Evolutionary conservation across 2,329 filamentous ascomycete species (phyloP).

Genomic region (Fusarium pininemorale): DNA sequence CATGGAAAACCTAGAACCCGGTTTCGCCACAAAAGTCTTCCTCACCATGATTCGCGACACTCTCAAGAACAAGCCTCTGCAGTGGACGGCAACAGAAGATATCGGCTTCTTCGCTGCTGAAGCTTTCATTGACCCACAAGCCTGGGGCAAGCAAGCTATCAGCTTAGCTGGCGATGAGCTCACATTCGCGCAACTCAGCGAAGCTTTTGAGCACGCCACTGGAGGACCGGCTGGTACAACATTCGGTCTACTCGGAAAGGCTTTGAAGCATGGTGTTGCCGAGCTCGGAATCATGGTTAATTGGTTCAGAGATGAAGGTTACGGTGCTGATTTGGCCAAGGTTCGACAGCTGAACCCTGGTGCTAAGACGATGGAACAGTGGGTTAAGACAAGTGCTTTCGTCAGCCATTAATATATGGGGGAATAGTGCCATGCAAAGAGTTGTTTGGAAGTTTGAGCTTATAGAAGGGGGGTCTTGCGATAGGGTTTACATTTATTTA

Average conservation of each 20-base stretch:
- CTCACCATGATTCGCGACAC: conserved; percentile 43
- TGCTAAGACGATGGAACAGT: conserved; percentile 18
- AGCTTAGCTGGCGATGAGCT: conserved; percentile 19
- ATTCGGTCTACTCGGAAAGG: conserved; percentile 16
- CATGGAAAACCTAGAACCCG: conserved; percentile 51
- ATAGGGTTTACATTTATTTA: not conserved
- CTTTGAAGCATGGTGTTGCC: conserved; percentile 9
- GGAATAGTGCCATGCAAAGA: not conserved
- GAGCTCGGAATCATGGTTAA: conserved; percentile 26
- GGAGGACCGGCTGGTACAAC: conserved; percentile 6
- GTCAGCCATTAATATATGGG: not conserved
- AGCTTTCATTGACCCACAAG: not conserved
- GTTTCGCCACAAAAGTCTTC: conserved; percentile 47
- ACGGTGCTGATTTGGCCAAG: conserved; percentile 12
- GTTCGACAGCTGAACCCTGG: conserved; percentile 19
- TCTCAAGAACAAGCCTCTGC: conserved; percentile 41
- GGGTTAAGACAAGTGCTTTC: conserved; percentile 24
- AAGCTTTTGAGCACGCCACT: conserved; percentile 10
- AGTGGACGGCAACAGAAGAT: conserved; percentile 20
- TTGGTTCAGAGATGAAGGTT: conserved; percentile 30
- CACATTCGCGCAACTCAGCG: conserved; percentile 17
- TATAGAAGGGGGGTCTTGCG: not conserved
- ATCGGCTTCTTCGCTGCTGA: conserved; percentile 23
- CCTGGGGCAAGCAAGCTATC: conserved; percentile 7
- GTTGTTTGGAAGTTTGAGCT: not conserved